Conservation (phyloP, 352 stramenopile species). For the Phytophthora megakarya region DNA sequence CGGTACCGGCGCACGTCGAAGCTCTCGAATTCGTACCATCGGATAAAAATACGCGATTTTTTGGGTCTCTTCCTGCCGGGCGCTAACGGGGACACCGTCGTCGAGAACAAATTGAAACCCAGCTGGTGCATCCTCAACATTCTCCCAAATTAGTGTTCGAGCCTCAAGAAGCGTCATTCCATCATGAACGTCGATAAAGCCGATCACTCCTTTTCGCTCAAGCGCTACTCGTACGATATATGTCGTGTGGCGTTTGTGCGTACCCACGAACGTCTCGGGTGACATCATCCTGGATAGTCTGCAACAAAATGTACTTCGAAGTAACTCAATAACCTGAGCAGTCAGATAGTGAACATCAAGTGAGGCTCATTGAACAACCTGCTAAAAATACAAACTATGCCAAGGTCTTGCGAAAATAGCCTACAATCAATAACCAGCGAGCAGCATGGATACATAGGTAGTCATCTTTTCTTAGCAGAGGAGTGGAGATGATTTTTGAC, state of each 20-base stretch:
- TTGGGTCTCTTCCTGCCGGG: conserved; percentile 61
- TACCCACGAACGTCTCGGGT: conserved; percentile 48
- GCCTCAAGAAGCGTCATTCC: conserved; percentile 66
- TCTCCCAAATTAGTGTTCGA: conserved; percentile 65
- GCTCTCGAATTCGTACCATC: conserved; percentile 73
- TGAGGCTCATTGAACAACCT: conserved; percentile 8
- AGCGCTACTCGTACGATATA: conserved; percentile 72
- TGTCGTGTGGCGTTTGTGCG: conserved; percentile 50
- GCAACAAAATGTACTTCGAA: conserved; percentile 5
- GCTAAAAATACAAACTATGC: conserved; percentile 28
- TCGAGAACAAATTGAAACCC: conserved; percentile 82
- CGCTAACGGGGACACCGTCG: conserved; percentile 61
- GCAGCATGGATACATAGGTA: neutral
- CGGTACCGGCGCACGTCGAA: conserved; percentile 15
- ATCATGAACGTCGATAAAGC: conserved; percentile 77
- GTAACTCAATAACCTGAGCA: neutral
- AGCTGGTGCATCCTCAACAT: conserved; percentile 63
- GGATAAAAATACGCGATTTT: conserved; percentile 68
- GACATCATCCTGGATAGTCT: conserved; percentile 51
- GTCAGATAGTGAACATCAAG: conserved; percentile 16
- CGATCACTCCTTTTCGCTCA: conserved; percentile 65
- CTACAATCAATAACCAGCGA: conserved; percentile 20
- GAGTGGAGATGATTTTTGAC: conserved; percentile 16
- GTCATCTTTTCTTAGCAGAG: conserved; percentile 32
- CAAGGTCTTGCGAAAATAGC: conserved; percentile 26